Evolutionary conservation across 1,284 basidiomycete species (phyloP).

Genomic region (Pseudozyma sp.): DNA sequence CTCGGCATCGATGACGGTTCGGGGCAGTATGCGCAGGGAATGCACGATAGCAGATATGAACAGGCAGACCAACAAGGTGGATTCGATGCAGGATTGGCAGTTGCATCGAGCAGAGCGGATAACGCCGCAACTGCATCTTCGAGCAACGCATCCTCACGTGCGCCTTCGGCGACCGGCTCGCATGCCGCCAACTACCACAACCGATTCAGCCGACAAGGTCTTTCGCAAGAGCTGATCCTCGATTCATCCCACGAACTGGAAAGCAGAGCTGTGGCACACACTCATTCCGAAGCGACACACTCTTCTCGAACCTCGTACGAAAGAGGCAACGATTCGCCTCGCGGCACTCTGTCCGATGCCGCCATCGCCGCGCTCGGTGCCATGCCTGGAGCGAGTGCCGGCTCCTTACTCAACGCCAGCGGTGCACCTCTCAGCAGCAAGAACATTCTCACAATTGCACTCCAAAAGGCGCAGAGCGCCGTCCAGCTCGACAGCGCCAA

Average conservation of each 20-base stretch:
- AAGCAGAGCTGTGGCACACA: too few species aligned
- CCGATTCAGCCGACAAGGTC: conserved; percentile 39
- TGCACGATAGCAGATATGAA: not conserved
- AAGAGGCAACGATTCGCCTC: conserved; percentile 15
- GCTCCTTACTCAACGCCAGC: conserved; percentile 47
- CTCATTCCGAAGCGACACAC: not conserved
- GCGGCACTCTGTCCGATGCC: conserved; percentile 46
- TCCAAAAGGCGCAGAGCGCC: conserved; percentile 69
- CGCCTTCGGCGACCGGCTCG: conserved; percentile 29
- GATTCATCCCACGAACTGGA: conserved; percentile 5
- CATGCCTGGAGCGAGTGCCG: conserved; percentile 39
- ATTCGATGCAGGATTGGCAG: conserved; percentile 3
- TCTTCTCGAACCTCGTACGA: conserved; percentile 17
- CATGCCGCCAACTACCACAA: conserved; percentile 35
- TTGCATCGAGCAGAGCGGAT: conserved; percentile 14
- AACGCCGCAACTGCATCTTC: conserved; percentile 6
- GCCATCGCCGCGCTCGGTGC: conserved; percentile 53
- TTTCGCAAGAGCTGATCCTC: conserved; percentile 10
- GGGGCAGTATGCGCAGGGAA: not conserved
- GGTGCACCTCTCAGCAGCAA: conserved; percentile 64
- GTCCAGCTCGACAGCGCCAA: conserved; percentile 69
- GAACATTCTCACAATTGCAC: conserved; percentile 69
- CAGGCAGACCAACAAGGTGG: not conserved
- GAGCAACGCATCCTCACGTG: conserved; percentile 29
- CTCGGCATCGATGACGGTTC: conserved; percentile 19